These are phyloP conservation scores for Bromus sterilis DNA, from an alignment of 176 grass and related monocot species.

Conservation along the genomic window DNA sequence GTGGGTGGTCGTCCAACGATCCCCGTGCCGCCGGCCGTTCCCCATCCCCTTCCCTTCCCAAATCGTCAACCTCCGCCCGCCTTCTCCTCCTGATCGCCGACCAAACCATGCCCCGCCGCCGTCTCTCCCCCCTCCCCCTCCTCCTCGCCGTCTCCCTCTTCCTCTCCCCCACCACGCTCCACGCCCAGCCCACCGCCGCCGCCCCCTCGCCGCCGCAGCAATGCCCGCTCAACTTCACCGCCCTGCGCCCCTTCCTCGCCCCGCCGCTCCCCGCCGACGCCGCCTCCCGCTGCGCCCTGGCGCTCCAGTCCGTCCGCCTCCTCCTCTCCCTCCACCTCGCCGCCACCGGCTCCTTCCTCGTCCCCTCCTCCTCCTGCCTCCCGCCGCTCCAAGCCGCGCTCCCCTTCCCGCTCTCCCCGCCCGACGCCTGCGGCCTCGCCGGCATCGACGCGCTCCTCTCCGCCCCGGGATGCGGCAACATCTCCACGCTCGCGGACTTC, in stretches of 20 bases:
- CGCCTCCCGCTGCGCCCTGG: slow-evolving; percentile 35
- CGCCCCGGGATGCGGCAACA: slow-evolving; percentile 52
- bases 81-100: neutral
- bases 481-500: slow-evolving; percentile 47
- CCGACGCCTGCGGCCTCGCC: slow-evolving; percentile 41
- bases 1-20: neutral
- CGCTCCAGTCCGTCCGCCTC: slow-evolving; percentile 30
- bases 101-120: neutral
- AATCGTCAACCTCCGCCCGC: neutral
- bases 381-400: slow-evolving; percentile 16
- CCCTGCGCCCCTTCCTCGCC: slow-evolving; percentile 25
- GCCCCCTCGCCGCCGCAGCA: neutral
- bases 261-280: neutral
- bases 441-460: slow-evolving; percentile 32
- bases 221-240: slow-evolving; percentile 78
- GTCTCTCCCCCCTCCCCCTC: neutral
- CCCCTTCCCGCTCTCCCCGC: slow-evolving; percentile 25
- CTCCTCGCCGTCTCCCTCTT: neutral
- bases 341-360: slow-evolving; percentile 37
- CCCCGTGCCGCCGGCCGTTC: neutral
- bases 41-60: neutral
- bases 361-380: slow-evolving; percentile 35
- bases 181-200: neutral
- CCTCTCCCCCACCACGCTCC: neutral
- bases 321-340: slow-evolving; percentile 49